Evolutionary conservation across 106 monocot genomes (phyloP).

Genomic region (Narthecium ossifragum): DNA sequence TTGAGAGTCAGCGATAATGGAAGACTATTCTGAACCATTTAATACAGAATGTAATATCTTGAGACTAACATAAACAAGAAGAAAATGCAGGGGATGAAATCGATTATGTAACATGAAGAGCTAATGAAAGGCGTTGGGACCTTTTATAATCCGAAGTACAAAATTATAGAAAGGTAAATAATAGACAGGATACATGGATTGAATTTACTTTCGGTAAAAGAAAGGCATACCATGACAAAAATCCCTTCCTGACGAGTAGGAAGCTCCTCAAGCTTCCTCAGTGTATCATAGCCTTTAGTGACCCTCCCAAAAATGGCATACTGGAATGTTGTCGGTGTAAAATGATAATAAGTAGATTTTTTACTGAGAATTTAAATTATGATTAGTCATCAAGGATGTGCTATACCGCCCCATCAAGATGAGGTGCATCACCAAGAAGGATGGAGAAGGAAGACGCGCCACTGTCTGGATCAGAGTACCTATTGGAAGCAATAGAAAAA

Average conservation of each 20-base stretch:
- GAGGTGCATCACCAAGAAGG: conserved; percentile 90
- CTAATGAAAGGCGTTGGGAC: neutral
- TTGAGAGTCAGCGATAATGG: neutral
- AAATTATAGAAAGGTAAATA: neutral
- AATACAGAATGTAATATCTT: too few relatives aligned
- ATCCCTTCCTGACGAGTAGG: conserved; percentile 96
- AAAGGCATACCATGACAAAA: conserved; percentile 80
- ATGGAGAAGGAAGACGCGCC: conserved; percentile 86
- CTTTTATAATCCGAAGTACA: too few relatives aligned
- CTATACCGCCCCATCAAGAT: conserved; percentile 87
- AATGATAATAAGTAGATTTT: neutral
- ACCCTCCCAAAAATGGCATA: conserved; percentile 92
- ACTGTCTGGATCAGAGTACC: conserved; percentile 91
- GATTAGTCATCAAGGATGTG: neutral
- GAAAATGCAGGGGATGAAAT: neutral
- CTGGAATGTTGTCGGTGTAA: conserved; percentile 23
- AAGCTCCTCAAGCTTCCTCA: conserved; percentile 82
- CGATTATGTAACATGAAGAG: neutral
- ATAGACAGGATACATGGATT: neutral
- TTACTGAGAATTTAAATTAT: neutral
- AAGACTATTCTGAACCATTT: too few relatives aligned
- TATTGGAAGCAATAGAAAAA: conserved; percentile 10
- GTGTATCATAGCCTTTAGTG: conserved; percentile 91
- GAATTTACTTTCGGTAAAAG: neutral
- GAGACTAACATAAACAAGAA: neutral